A percentile compares a stretch with the other conserved stretches of the same genome.
Conservation (phyloP, 352 stramenopile genomes). For the Phytopythium vexans region DNA sequence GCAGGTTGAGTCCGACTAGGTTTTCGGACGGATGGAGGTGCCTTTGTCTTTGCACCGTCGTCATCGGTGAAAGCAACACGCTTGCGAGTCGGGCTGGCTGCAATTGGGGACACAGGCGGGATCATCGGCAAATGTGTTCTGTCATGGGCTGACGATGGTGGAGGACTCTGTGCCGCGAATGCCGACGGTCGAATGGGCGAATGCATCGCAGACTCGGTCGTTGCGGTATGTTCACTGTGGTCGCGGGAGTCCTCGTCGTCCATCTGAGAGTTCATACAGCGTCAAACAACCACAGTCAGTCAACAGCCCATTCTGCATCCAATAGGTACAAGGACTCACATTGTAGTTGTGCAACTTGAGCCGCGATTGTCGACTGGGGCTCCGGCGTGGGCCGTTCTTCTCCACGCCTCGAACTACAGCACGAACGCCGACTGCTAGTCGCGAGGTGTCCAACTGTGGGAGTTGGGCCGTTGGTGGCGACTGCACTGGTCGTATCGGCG, state of each 20-base stretch:
- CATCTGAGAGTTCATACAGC: too few relatives aligned
- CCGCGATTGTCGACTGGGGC: conserved; percentile 51
- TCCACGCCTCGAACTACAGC: conserved; percentile 50
- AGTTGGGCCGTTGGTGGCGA: conserved; percentile 28
- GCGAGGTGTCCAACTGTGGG: conserved; percentile 49
- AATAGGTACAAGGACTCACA: too few relatives aligned
- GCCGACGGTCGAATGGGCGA: conserved; percentile 18
- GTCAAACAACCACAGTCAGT: background rate
- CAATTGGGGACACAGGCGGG: conserved; percentile 51
- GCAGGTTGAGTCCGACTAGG: too few relatives aligned
- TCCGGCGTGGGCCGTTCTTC: conserved; percentile 39
- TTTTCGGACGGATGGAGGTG: background rate
- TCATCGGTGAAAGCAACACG: conserved; percentile 31
- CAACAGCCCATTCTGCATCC: too few relatives aligned
- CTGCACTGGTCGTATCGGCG: conserved; percentile 11
- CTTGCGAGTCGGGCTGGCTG: conserved; percentile 34
- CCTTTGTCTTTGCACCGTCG: background rate
- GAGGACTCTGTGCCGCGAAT: background rate
- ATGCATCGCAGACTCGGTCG: conserved; percentile 10
- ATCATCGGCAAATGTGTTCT: conserved; percentile 23
- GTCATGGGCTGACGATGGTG: background rate
- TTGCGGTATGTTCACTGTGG: background rate
- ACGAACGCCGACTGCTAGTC: conserved; percentile 47
- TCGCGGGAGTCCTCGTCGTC: conserved; percentile 4
- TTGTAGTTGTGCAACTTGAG: conserved; percentile 63